Evolutionary conservation across 495 filamentous ascomycete species (phyloP).

Genomic region (Penicillium daleae): DNA sequence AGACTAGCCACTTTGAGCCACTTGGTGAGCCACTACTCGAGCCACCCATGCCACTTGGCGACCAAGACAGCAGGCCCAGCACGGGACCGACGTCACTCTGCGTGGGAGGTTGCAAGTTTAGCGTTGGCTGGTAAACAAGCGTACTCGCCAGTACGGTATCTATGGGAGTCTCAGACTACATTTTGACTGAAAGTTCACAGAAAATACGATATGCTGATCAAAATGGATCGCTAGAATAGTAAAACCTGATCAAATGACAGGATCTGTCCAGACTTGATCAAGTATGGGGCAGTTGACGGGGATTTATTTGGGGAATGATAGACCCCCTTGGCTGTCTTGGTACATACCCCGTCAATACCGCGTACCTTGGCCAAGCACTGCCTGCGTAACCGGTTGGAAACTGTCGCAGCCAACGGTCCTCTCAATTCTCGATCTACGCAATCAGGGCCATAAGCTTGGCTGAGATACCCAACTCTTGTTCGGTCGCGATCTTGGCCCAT

Average conservation of each 20-base stretch:
- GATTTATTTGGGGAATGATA: conserved; percentile 6
- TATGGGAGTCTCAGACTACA: neutral
- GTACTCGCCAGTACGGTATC: conserved; percentile 28
- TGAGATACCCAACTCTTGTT: conserved; percentile 38
- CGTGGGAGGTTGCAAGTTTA: conserved; percentile 9
- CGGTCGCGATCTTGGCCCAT: conserved; percentile 10
- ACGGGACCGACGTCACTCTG: conserved; percentile 42
- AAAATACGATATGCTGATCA: neutral
- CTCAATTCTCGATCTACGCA: conserved; percentile 28
- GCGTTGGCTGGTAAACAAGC: conserved; percentile 24
- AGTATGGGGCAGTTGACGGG: neutral
- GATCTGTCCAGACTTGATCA: neutral
- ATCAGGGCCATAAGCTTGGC: conserved; percentile 34
- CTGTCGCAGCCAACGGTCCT: conserved; percentile 4
- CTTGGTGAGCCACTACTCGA: neutral
- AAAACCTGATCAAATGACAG: neutral
- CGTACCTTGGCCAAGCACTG: conserved; percentile 20
- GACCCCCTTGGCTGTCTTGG: neutral
- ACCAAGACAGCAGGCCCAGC: conserved; percentile 17
- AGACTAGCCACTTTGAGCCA: conserved; percentile 18
- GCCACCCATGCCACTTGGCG: neutral
- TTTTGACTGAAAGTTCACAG: too few relatives aligned
- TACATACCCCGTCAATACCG: conserved; percentile 18
- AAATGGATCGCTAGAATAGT: neutral
- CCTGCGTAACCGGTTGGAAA: conserved; percentile 24